Percentiles rank a stretch among this genome's conserved stretches.
Evolutionary conservation across 768 basidiomycete genomes (phyloP).

Genomic region (Suillus hirtellus): DNA sequence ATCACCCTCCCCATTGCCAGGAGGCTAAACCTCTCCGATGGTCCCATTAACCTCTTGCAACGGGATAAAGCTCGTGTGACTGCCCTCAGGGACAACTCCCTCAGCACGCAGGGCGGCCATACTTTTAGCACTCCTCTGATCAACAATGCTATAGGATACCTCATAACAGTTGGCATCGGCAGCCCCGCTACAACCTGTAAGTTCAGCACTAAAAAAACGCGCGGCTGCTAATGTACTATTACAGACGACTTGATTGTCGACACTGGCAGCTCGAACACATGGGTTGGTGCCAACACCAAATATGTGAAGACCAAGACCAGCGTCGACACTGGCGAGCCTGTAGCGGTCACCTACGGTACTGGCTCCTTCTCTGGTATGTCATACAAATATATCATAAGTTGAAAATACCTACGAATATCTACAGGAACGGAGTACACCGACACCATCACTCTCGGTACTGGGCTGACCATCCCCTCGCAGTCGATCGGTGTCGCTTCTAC

Average conservation of each 20-base stretch:
- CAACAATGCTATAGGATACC: slow-evolving; percentile 35
- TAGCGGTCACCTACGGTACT: slow-evolving; percentile 59
- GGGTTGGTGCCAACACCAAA: slow-evolving; percentile 55
- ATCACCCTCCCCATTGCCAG: slow-evolving; percentile 53
- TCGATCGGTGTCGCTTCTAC: too few species aligned
- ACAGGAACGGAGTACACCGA: too few species aligned
- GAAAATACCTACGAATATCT: too few species aligned
- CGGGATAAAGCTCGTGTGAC: slow-evolving; percentile 54
- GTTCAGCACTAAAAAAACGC: slow-evolving; percentile 14
- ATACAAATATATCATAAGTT: neutral
- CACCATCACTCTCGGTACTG: too few species aligned
- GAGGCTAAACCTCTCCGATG: slow-evolving; percentile 49
- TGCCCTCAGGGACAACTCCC: neutral
- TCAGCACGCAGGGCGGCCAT: slow-evolving; percentile 15
- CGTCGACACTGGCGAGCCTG: slow-evolving; percentile 42
- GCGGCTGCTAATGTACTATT: slow-evolving; percentile 1
- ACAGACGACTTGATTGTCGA: slow-evolving; percentile 59
- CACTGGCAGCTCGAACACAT: slow-evolving; percentile 70
- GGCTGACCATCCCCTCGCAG: too few species aligned
- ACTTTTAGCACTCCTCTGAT: slow-evolving; percentile 37
- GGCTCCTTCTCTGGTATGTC: slow-evolving; percentile 56
- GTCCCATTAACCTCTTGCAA: slow-evolving; percentile 45
- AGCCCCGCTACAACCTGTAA: slow-evolving; percentile 53
- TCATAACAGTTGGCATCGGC: slow-evolving; percentile 51
- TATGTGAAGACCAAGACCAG: slow-evolving; percentile 55